phyloP scores from a whole-genome alignment of 2,329 filamentous ascomycete genomes.

The Zasmidium citrigriseum region DNA sequence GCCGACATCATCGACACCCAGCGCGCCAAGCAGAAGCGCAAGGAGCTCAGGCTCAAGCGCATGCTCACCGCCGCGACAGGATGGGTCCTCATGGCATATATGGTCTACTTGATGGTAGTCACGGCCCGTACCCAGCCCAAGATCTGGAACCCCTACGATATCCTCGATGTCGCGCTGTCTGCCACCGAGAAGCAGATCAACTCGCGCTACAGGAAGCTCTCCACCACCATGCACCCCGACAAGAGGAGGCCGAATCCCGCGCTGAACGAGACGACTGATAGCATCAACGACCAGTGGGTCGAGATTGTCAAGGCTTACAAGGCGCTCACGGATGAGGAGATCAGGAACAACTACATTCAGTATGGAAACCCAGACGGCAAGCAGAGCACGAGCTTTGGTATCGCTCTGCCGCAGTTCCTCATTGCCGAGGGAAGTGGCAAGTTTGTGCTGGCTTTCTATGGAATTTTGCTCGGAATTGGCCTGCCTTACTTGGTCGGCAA shows the following conservation, averaged over 20 bases:
- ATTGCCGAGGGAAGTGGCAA: constrained; percentile 92
- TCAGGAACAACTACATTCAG: constrained; percentile 94
- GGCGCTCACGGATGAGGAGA: constrained; percentile 92
- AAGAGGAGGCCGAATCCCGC: constrained; percentile 80
- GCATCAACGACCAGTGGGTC: constrained; percentile 84
- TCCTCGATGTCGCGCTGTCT: constrained; percentile 81
- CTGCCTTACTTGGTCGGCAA: constrained; percentile 91
- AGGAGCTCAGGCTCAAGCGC: constrained; percentile 85
- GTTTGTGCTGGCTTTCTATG: constrained; percentile 90
- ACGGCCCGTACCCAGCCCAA: constrained; percentile 72
- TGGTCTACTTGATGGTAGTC: constrained; percentile 85
- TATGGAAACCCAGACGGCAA: constrained; percentile 97
- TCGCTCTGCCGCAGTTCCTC: constrained; percentile 90
- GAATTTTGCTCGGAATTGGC: constrained; percentile 80
- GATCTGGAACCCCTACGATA: constrained; percentile 96
- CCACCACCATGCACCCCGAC: constrained; percentile 86
- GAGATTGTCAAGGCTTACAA: constrained; percentile 98
- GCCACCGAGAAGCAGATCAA: constrained; percentile 89
- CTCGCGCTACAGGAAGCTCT: constrained; percentile 82
- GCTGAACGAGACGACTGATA: constrained; percentile 87
- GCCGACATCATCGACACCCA: constrained; percentile 79
- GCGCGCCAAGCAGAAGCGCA: constrained; percentile 83
- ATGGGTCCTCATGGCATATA: constrained; percentile 82
- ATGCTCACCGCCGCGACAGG: constrained; percentile 73
- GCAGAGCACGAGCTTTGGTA: constrained; percentile 97